phyloP scores from a whole-genome alignment of 495 filamentous ascomycete species.

The Alectoria sarmentosa region DNA sequence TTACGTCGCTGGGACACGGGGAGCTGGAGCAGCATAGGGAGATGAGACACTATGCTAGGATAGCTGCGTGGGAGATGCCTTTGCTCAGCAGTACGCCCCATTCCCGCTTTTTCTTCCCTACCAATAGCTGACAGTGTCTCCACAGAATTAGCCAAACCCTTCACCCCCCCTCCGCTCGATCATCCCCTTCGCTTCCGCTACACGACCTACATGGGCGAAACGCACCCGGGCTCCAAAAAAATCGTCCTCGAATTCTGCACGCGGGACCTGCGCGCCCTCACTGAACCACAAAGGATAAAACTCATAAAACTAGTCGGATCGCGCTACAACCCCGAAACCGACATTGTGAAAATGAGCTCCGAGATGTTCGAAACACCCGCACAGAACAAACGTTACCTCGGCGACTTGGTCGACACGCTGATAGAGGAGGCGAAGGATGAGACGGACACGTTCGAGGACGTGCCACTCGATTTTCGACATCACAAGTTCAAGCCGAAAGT shows the following conservation, averaged over 20 bases:
- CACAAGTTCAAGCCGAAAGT: conserved; percentile 60
- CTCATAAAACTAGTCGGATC: conserved; percentile 79
- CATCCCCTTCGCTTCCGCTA: conserved; percentile 84
- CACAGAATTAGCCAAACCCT: conserved; percentile 73
- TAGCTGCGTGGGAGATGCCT: conserved; percentile 95
- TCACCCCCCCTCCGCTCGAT: conserved; percentile 58
- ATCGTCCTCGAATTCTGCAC: conserved; percentile 86
- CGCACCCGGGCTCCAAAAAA: conserved; percentile 85
- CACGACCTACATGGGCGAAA: conserved; percentile 93
- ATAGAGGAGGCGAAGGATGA: conserved; percentile 69
- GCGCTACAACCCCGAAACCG: conserved; percentile 85
- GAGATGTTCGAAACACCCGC: conserved; percentile 81
- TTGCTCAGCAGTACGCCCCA: conserved; percentile 66
- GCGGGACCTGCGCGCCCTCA: conserved; percentile 55
- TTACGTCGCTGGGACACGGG: conserved; percentile 69
- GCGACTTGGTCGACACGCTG: conserved; percentile 65
- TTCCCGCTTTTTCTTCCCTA: background rate
- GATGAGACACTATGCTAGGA: conserved; percentile 75
- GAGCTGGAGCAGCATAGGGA: conserved; percentile 89
- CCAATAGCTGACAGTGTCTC: background rate
- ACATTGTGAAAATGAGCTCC: conserved; percentile 82
- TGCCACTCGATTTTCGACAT: conserved; percentile 87
- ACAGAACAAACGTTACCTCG: conserved; percentile 93
- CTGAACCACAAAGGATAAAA: conserved; percentile 61
- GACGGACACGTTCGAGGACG: conserved; percentile 75